Evolutionary conservation across 768 basidiomycete species (phyloP).

Genomic region (Hydnum rufescens): DNA sequence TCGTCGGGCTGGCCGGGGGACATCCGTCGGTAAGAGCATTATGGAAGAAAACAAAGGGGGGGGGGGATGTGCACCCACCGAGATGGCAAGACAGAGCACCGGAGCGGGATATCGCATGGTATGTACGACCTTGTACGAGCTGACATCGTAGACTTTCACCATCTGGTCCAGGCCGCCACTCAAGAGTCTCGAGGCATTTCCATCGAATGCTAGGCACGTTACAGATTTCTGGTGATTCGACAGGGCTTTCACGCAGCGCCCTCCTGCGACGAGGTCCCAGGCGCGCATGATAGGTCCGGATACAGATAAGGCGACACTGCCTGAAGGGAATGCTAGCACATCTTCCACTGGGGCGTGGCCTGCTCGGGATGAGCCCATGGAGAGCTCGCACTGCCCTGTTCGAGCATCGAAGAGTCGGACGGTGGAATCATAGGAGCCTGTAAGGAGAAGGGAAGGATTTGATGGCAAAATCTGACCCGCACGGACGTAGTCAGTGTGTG

Average conservation of each 20-base stretch:
- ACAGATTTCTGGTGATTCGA: slow-evolving; percentile 98
- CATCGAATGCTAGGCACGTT: slow-evolving; percentile 68
- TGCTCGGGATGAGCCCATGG: slow-evolving; percentile 31
- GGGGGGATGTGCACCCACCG: slow-evolving; percentile 33
- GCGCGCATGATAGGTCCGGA: slow-evolving; percentile 84
- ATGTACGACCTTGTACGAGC: slow-evolving; percentile 85
- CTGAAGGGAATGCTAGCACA: slow-evolving; percentile 82
- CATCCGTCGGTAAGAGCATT: background rate
- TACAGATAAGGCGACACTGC: slow-evolving; percentile 63
- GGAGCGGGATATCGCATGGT: slow-evolving; percentile 98
- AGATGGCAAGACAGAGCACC: slow-evolving; percentile 73
- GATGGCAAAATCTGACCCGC: slow-evolving; percentile 71
- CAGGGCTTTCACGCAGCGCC: slow-evolving; percentile 70
- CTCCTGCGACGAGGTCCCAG: slow-evolving; percentile 89
- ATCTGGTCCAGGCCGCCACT: slow-evolving; percentile 90
- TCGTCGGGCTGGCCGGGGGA: slow-evolving; percentile 57
- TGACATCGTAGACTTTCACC: slow-evolving; percentile 96
- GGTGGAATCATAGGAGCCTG: slow-evolving; percentile 89
- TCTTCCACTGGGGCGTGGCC: slow-evolving; percentile 56
- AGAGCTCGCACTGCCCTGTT: slow-evolving; percentile 66
- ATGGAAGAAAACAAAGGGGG: background rate
- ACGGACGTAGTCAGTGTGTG: slow-evolving; percentile 92
- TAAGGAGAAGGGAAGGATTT: slow-evolving; percentile 68
- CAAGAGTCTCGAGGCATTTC: slow-evolving; percentile 55
- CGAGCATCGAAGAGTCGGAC: slow-evolving; percentile 75